Percentiles rank a stretch among this genome's conserved stretches.
These are phyloP conservation scores for Endogone sp. DNA, from an alignment of 192 early-diverging fungal genomes.

Conservation along the genomic window DNA sequence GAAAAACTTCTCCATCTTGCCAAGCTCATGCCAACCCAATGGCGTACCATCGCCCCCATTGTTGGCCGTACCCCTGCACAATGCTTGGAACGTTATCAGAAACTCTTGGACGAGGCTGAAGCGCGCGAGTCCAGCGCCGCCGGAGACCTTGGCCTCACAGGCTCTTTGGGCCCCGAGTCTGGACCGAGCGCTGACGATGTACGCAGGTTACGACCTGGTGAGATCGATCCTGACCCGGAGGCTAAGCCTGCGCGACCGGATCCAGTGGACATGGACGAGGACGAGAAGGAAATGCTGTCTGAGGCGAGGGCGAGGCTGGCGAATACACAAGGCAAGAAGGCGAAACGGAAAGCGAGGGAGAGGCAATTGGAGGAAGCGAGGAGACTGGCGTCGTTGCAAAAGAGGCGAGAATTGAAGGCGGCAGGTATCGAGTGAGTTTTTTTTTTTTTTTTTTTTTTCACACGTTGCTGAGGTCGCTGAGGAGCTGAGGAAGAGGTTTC, in stretches of 20 bases:
- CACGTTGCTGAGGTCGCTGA: too few relatives aligned
- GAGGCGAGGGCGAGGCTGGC: slow-evolving; percentile 97
- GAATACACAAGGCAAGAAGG: slow-evolving; percentile 99
- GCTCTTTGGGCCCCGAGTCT: slow-evolving; percentile 59
- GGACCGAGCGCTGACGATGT: slow-evolving; percentile 85
- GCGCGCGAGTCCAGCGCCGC: slow-evolving; percentile 62
- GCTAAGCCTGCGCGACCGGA: slow-evolving; percentile 96
- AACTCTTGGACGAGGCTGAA: slow-evolving; percentile 95
- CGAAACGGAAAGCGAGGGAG: slow-evolving; percentile 98
- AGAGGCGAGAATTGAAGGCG: slow-evolving; percentile 93
- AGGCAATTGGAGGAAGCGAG: slow-evolving; percentile 95
- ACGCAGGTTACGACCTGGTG: slow-evolving; percentile 83
- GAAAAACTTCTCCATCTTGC: slow-evolving; percentile 96
- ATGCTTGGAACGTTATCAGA: slow-evolving; percentile 95
- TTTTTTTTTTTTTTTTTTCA: not conserved
- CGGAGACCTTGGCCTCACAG: slow-evolving; percentile 53
- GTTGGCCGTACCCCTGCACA: slow-evolving; percentile 95
- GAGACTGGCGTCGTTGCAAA: slow-evolving; percentile 85
- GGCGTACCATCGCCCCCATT: slow-evolving; percentile 98
- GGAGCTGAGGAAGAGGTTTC: too few relatives aligned
- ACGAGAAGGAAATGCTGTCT: slow-evolving; percentile 99
- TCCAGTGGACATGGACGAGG: slow-evolving; percentile 99
- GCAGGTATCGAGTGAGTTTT: slow-evolving; percentile 83
- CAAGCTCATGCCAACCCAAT: slow-evolving; percentile 99
- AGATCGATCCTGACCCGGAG: slow-evolving; percentile 97